These are phyloP conservation scores for Perkinsus olseni DNA, from an alignment of 169 alveolate genomes.

Conservation along the genomic window DNA sequence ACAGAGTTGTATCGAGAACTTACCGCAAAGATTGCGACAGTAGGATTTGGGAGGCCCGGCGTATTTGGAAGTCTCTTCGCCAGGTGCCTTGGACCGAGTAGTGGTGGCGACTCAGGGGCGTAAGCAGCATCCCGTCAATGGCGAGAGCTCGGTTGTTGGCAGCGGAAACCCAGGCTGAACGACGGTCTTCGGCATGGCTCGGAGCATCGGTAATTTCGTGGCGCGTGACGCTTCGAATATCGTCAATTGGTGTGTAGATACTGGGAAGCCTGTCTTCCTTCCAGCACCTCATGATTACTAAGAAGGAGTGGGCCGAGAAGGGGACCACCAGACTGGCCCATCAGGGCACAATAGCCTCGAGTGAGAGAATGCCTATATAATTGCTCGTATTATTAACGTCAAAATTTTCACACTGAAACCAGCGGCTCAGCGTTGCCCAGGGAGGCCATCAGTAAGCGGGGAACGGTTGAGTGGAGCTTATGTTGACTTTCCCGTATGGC, in stretches of 20 bases:
- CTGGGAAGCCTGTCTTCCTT: neutral
- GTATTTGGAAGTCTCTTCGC: too few relatives aligned
- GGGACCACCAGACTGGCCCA: neutral
- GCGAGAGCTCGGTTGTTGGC: neutral
- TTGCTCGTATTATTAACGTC: neutral
- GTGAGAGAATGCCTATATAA: neutral
- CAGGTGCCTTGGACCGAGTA: neutral
- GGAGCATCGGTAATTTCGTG: neutral
- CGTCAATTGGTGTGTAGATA: neutral
- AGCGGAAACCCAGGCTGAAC: neutral
- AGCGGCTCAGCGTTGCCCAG: neutral
- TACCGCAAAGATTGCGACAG: neutral
- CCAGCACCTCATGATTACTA: neutral
- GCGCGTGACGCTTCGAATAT: neutral
- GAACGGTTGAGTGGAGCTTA: too few relatives aligned
- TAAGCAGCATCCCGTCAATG: neutral
- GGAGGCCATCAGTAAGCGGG: too few relatives aligned
- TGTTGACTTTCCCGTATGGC: too few relatives aligned
- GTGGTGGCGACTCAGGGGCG: neutral
- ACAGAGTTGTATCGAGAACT: neutral
- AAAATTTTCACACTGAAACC: neutral
- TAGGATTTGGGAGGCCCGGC: too few relatives aligned
- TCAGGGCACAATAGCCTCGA: neutral
- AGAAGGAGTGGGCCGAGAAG: neutral
- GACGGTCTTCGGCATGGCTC: neutral